phyloP scores from a whole-genome alignment of 2,329 filamentous ascomycete species.

The Furcasterigmium sp. region DNA sequence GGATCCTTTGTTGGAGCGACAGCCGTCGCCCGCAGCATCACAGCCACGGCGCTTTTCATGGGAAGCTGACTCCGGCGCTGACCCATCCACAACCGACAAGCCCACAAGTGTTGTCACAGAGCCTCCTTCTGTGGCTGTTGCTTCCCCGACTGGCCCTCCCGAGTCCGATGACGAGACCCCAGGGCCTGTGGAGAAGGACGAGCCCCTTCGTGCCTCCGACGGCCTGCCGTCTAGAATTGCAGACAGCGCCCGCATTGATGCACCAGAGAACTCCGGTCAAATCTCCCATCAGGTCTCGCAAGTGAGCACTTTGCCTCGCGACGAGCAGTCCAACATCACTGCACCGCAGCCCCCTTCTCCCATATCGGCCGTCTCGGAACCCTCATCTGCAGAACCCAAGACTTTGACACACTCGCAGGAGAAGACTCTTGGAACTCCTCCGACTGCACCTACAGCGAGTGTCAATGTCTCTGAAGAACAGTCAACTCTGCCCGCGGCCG shows the following conservation, averaged over 20 bases:
- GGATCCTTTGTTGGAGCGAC: neutral
- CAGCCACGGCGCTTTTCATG: slow-evolving; percentile 32
- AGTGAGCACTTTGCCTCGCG: slow-evolving; percentile 24
- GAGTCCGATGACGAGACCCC: no score
- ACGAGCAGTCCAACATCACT: slow-evolving; percentile 14
- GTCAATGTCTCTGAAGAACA: no score
- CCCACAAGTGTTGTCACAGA: no score
- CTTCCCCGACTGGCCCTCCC: no score
- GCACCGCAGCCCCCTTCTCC: slow-evolving; percentile 37
- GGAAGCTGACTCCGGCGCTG: slow-evolving; percentile 25
- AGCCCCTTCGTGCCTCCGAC: no score
- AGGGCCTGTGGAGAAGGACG: no score
- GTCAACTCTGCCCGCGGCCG: no score
- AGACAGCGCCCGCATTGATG: neutral
- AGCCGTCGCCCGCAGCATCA: neutral
- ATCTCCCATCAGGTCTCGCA: slow-evolving; percentile 30
- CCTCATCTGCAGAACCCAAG: slow-evolving; percentile 12
- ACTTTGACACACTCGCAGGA: slow-evolving; percentile 39
- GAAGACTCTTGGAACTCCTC: slow-evolving; percentile 32
- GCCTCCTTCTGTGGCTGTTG: no score
- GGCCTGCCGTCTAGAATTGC: slow-evolving; percentile 1
- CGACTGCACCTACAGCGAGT: no score
- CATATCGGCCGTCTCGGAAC: slow-evolving; percentile 28
- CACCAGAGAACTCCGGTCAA: neutral
- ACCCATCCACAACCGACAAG: neutral